A percentile compares a stretch with the other conserved stretches of the same genome.
Conservation (phyloP, 2,329 filamentous ascomycete species). For the Fusarium redolens region DNA sequence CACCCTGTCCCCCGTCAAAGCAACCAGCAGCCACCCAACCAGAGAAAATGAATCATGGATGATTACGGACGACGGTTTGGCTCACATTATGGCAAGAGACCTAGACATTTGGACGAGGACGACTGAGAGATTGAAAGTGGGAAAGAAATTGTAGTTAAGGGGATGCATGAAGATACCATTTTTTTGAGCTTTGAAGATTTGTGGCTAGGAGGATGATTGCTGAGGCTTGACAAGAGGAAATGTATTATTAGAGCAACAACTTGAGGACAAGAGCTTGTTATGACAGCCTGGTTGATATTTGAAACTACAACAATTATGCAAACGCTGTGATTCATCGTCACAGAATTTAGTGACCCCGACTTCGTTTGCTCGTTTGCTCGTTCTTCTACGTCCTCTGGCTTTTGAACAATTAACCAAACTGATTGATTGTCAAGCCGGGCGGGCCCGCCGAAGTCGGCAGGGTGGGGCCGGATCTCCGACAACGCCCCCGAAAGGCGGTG, state of each 20-base stretch:
- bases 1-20: not conserved
- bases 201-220: conserved; percentile 9
- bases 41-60: not conserved
- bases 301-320: not conserved
- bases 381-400: not conserved
- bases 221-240: conserved; percentile 5
- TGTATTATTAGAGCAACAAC: conserved; percentile 10
- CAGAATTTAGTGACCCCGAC: not conserved
- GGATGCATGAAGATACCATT: not conserved
- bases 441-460: conserved; percentile 26
- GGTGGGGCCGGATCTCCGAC: conserved; percentile 38
- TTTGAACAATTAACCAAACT: not conserved
- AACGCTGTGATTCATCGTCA: not conserved
- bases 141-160: not conserved
- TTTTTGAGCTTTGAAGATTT: conserved; percentile 6
- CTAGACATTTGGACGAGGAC: not conserved
- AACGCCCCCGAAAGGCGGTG: conserved; percentile 49
- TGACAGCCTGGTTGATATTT: not conserved
- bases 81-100: not conserved
- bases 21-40: not conserved
- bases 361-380: not conserved
- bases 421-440: not conserved
- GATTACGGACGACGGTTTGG: not conserved
- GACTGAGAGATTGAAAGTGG: not conserved
- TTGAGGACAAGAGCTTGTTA: conserved; percentile 4